Base-by-base conservation (phyloP, 164 flowering plant species). In the Stephania cephalantha region DNA sequence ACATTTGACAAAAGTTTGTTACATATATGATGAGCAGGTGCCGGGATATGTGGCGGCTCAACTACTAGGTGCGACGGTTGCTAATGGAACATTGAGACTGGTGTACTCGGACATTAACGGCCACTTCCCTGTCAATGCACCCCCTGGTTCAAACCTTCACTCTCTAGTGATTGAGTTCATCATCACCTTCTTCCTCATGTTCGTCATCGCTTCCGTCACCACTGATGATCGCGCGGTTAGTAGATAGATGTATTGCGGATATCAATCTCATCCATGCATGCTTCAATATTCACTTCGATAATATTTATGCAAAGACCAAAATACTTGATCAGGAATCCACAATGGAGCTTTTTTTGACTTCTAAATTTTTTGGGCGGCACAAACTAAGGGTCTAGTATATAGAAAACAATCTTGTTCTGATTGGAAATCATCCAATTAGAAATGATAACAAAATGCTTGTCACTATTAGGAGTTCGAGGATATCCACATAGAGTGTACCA, bases 131-230 rank as follows among this genome's bases (percentile, higher is more conserved):
- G 91, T 90, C 55, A 85, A 90, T 5, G 42, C 71, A 7, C 92
- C 90, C 0, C 30, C 84, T 0, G 89, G 88, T 2, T 82, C 90
- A 1, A 72, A 79, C 15, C 2, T 83, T 35, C 91, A 88, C 61
- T 79, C 90, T 5, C 73, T 88, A 9, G 81, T 84, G 13, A 18
- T 88, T 1, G 91, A 88, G 76, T 82, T 88, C 71, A 79, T 88
- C 69, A 86, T 86, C 82, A 82, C 91, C 48, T 88, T 87, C 84
- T 81, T 78, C 77, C 84, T 88, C 77, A 88, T 88, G 91, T 88
- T 88, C 35, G 89, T 88, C 61, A 81, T 88, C 50, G 87, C 90
- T 17, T 88, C 87, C 2, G 91, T 88, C 0, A 87, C 89, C 66
- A 88, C 90, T 6, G 91, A 88, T 72, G 86, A 82, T 58, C 69